Conservation (phyloP, 2,329 filamentous ascomycete genomes). For the Cordyceps tenuipes region DNA sequence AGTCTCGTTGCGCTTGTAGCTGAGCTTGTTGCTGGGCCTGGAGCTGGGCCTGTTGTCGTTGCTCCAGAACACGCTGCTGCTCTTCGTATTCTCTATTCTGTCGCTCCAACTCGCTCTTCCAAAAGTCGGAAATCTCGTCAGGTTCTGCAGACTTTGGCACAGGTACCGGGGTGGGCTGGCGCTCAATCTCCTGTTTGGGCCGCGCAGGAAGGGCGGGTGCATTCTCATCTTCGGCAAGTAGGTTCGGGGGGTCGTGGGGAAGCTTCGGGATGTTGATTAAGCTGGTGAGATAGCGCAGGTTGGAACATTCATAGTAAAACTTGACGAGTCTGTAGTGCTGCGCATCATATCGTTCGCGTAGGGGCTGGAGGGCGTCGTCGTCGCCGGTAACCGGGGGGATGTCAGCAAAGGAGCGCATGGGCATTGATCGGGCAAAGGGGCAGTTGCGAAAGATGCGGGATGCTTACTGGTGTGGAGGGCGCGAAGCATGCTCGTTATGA, state of each 20-base stretch:
- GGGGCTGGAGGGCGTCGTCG: slow-evolving; percentile 80
- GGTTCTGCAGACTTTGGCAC: slow-evolving; percentile 68
- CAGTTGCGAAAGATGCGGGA: background rate
- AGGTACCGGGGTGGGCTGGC: slow-evolving; percentile 59
- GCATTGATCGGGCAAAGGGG: background rate
- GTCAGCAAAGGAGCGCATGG: background rate
- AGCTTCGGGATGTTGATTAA: slow-evolving; percentile 94
- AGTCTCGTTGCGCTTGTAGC: slow-evolving; percentile 83
- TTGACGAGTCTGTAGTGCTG: slow-evolving; percentile 95
- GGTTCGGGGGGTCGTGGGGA: slow-evolving; percentile 84
- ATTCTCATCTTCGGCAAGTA: slow-evolving; percentile 76
- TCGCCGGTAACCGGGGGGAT: slow-evolving; percentile 49
- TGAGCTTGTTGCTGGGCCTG: slow-evolving; percentile 74
- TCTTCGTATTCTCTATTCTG: slow-evolving; percentile 94
- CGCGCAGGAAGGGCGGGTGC: slow-evolving; percentile 75
- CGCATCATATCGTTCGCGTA: slow-evolving; percentile 83
- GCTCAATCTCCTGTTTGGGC: slow-evolving; percentile 66
- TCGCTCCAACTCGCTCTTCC: slow-evolving; percentile 84
- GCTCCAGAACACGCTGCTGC: slow-evolving; percentile 80
- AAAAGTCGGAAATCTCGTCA: slow-evolving; percentile 94
- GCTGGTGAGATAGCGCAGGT: slow-evolving; percentile 90
- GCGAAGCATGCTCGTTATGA: slow-evolving; percentile 97
- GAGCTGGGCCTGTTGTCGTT: slow-evolving; percentile 76
- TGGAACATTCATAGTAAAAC: slow-evolving; percentile 99
- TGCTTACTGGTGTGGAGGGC: slow-evolving; percentile 88